These are phyloP conservation scores for Thyridium curvatum DNA, from an alignment of 2,329 filamentous ascomycete species.

Conservation along the genomic window DNA sequence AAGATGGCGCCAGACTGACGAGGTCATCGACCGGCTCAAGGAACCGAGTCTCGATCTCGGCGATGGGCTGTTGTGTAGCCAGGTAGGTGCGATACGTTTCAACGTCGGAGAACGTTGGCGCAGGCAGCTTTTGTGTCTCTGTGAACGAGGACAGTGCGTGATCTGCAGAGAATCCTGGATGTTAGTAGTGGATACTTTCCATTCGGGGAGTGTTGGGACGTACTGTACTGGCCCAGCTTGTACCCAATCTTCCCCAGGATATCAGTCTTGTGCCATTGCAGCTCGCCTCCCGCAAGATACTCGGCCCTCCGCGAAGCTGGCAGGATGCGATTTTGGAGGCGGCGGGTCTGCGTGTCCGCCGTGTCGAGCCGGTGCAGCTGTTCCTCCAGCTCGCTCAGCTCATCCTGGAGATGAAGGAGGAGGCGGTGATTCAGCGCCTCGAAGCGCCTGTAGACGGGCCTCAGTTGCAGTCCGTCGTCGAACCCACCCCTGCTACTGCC, in stretches of 20 bases:
- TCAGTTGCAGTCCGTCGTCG: constrained; percentile 19
- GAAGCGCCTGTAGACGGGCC: constrained; percentile 77
- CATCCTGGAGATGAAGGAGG: constrained; percentile 78
- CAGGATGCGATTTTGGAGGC: constrained; percentile 33
- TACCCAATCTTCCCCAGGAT: constrained; percentile 56
- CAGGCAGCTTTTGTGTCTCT: constrained; percentile 39
- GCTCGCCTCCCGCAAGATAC: constrained; percentile 43
- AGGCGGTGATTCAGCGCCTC: constrained; percentile 76
- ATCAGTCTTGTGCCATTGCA: constrained; percentile 55
- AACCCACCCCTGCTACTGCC: constrained; percentile 1
- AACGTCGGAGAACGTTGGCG: constrained; percentile 39
- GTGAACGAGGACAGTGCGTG: constrained; percentile 54
- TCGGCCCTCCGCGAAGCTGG: constrained; percentile 57
- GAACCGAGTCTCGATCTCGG: constrained; percentile 53
- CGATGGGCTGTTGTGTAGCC: constrained; percentile 43
- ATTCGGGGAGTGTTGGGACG: constrained; percentile 13
- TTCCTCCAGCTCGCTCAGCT: constrained; percentile 74
- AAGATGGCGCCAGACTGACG: constrained; percentile 27
- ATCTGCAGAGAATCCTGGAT: constrained; percentile 31
- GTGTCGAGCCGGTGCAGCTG: constrained; percentile 65
- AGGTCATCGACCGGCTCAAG: constrained; percentile 50
- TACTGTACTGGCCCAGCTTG: constrained; percentile 65
- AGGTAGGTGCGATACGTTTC: constrained; percentile 46
- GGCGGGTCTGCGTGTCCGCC: constrained; percentile 41
- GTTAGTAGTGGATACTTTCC: neutral